Base-by-base conservation (phyloP, 73 alveolate species). In the Paramecium bursaria region DNA sequence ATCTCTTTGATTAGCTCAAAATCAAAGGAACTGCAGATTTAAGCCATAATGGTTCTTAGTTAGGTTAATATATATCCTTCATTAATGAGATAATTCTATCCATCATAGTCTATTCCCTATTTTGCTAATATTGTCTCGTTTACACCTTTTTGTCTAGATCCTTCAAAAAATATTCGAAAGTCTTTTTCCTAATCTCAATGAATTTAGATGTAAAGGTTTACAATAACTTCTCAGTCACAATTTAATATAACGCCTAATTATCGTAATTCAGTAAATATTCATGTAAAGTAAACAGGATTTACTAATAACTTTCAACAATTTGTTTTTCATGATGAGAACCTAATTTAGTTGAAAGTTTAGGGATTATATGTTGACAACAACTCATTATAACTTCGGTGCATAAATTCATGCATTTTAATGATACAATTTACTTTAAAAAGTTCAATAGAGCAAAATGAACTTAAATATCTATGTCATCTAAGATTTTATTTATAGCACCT, bases 61-160 rank as follows among this genome's bases (percentile, higher is more conserved):
- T 42, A 48, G 89, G 89, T 19, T 79, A 53, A 55, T 79, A 79
- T 14, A 79, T 79, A 23, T 79, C 89, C 6, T 55, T 33, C 75
- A 79, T 79, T 33, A 79, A 52, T 3, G 39, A 55, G 9, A 79
- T 23, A 5, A 79, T 52, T 54, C 89, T 79, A 53, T 79, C 89
- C 3, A 67, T 67, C 3, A 39, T 9, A 0, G 60, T 35, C 21
- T 39, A 21, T 19, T 67, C 3, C 44, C 22, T 7, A n/a, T 47
- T 47, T 25, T 33, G 50, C 14, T 35, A 39, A 42, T 67, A 67
- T 19, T 67, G 6, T 14, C 17, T 21, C 21, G 33, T 1, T n/a
- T 39, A 39, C 7, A 57, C 55, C 50, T 67, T 67, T 7, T 47
- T 44, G n/a, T 67, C 82, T 27, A 67, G 22, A 67, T 67, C 82